Base-by-base conservation (phyloP, 2,329 filamentous ascomycete species). In the Colletotrichum acutatum region DNA sequence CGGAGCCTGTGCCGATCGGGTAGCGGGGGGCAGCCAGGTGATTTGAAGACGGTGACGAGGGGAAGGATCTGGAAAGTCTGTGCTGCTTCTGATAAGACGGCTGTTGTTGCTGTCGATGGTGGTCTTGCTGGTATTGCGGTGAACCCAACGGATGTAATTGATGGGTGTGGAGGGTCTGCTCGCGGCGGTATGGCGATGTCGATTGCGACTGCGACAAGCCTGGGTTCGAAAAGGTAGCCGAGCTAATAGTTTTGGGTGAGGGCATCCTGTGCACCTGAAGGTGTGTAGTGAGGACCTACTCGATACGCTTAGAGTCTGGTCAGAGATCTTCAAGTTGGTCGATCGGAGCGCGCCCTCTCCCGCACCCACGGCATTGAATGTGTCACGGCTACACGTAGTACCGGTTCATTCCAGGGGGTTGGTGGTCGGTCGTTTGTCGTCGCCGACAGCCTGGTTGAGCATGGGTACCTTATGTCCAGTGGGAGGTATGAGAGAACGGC, bases 31-130 rank as follows among this genome's bases (percentile, higher is more conserved):
- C 34, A 53, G 66, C 22, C 26, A 72, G 26, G 32, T 70, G 56
- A 30, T 49, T 70, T 49, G 42, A 49, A 49, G 42, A 49, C n/a
- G 59, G 59, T 8, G 53, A 70, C 52, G 70, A 52, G 52, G 66
- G 60, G 30, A 70, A 65, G 5, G 70, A 65, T 37, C 58, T 53
- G 42, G 70, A 72, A 8, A 72, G 66, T 68, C 70, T 63, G 66
- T 72, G 65, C 66, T 72, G 70, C 49, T 68, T 68, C 52, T 57
- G 42, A 37, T 61, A 68, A 28, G 49, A 12, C 57, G 66, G 65
- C 24, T 26, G 24, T 22, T 19, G 49, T 16, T 53, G 56, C n/a
- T 60, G 49, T 2, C 49, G 49, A 19, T 61, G 34, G 12, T 46
- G 34, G 37, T 61, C 22, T n/a, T 46, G 34, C 32, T 37, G 58